Evolutionary conservation across 1,284 basidiomycete genomes (phyloP).

Genomic region (Thelephora terrestris): DNA sequence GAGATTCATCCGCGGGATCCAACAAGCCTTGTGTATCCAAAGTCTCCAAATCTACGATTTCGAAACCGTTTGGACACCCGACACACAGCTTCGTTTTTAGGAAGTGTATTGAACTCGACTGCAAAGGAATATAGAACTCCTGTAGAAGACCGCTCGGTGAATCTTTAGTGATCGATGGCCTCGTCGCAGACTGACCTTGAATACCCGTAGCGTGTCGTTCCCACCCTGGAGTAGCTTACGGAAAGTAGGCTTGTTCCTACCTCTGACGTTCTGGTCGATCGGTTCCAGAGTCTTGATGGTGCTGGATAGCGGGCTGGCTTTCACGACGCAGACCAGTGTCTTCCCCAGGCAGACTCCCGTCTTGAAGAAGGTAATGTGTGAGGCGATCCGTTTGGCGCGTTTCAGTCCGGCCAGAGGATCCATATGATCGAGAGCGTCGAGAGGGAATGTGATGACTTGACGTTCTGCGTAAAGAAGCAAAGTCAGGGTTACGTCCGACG

Average conservation of each 20-base stretch:
- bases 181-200: conserved; percentile 55
- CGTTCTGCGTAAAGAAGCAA: conserved; percentile 54
- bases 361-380: conserved; percentile 98
- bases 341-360: conserved; percentile 88
- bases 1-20: conserved; percentile 84
- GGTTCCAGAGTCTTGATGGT: conserved; percentile 98
- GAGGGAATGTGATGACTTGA: conserved; percentile 92
- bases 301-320: conserved; percentile 87
- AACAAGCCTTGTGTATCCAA: conserved; percentile 94
- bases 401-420: conserved; percentile 90
- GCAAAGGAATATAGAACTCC: conserved; percentile 99
- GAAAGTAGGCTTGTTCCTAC: conserved; percentile 86
- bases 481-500: background rate
- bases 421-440: conserved; percentile 85
- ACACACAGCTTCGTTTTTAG: conserved; percentile 97
- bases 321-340: conserved; percentile 97
- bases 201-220: conserved; percentile 89
- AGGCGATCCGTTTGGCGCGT: conserved; percentile 90
- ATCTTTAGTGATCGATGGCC: background rate
- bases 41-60: conserved; percentile 97
- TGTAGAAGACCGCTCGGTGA: conserved; percentile 21
- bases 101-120: conserved; percentile 95
- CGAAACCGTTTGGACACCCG: conserved; percentile 97
- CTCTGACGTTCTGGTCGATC: conserved; percentile 81
- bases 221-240: conserved; percentile 89